phyloP scores from a whole-genome alignment of 2,329 filamentous ascomycete genomes.

The Colletotrichum navitas region DNA sequence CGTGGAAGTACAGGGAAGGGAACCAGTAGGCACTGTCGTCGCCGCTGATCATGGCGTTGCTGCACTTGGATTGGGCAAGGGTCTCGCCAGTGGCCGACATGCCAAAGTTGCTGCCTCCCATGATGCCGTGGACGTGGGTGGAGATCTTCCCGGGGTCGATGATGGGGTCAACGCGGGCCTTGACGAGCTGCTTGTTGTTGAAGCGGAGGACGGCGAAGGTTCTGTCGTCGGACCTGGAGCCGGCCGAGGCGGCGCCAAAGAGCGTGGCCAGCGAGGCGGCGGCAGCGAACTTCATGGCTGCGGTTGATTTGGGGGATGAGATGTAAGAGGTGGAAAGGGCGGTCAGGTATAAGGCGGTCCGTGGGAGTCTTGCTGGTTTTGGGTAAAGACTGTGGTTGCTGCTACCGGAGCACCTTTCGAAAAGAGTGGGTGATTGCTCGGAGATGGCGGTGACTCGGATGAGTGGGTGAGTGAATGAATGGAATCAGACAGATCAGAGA shows the following conservation, averaged over 20 bases:
- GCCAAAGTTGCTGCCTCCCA: slow-evolving; percentile 78
- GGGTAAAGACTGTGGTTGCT: slow-evolving; percentile 45
- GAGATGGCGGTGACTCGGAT: slow-evolving; percentile 43
- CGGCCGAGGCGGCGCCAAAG: slow-evolving; percentile 52
- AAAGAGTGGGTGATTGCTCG: slow-evolving; percentile 44
- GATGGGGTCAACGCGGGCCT: slow-evolving; percentile 76
- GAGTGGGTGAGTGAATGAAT: slow-evolving; percentile 45
- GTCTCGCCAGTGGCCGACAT: slow-evolving; percentile 71
- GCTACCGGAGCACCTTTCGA: slow-evolving; percentile 53
- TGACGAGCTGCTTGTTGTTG: slow-evolving; percentile 73
- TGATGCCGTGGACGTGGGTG: slow-evolving; percentile 76
- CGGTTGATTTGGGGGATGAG: slow-evolving; percentile 13
- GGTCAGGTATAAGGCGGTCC: slow-evolving; percentile 15
- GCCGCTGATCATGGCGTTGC: slow-evolving; percentile 75
- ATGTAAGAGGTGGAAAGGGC: not conserved
- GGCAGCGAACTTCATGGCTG: slow-evolving; percentile 53
- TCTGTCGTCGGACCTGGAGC: slow-evolving; percentile 57
- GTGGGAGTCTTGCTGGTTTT: slow-evolving; percentile 21
- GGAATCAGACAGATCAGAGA: slow-evolving; percentile 48
- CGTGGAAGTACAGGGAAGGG: slow-evolving; percentile 76
- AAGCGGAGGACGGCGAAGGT: slow-evolving; percentile 80
- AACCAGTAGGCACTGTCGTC: slow-evolving; percentile 85
- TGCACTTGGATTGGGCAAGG: slow-evolving; percentile 74
- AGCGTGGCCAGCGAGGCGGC: slow-evolving; percentile 53
- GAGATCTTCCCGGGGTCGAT: slow-evolving; percentile 70